phyloP scores from a whole-genome alignment of 139 green algal genomes.

The Chlamydomonas sp. region DNA sequence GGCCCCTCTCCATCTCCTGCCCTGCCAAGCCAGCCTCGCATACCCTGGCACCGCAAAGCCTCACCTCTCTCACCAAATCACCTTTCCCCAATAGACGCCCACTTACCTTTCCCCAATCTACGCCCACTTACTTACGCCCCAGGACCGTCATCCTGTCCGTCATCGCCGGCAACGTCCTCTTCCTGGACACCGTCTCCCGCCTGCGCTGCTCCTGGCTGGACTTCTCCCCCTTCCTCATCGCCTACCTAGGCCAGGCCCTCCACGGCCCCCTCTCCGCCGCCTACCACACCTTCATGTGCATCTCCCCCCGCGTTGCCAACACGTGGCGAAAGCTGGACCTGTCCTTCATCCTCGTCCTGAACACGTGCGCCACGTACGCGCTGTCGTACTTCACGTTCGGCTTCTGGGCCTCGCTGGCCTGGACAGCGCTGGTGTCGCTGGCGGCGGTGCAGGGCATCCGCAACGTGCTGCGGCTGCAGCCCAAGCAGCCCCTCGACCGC shows the following conservation, averaged over 20 bases:
- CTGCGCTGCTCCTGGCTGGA: slow-evolving; percentile 14
- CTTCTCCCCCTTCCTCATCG: slow-evolving; percentile 15
- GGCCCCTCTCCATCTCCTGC: too few relatives aligned
- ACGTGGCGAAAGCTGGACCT: slow-evolving; percentile 37
- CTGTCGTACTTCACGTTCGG: slow-evolving; percentile 43
- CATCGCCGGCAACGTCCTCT: not conserved
- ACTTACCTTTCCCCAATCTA: too few relatives aligned
- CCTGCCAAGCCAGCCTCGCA: too few relatives aligned
- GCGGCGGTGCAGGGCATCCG: slow-evolving; percentile 6
- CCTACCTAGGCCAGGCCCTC: slow-evolving; percentile 27
- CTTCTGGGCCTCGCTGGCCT: not conserved
- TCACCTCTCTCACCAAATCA: too few relatives aligned
- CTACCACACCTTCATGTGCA: slow-evolving; percentile 41
- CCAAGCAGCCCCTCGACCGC: slow-evolving; percentile 32
- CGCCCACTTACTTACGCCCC: too few relatives aligned
- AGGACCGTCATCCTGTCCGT: slow-evolving; percentile 22
- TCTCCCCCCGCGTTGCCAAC: slow-evolving; percentile 24
- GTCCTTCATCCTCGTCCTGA: slow-evolving; percentile 39
- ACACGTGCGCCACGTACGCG: slow-evolving; percentile 37
- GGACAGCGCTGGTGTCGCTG: not conserved
- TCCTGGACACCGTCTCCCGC: not conserved
- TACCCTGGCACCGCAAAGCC: too few relatives aligned
- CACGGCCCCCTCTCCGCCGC: slow-evolving; percentile 13
- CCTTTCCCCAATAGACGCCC: too few relatives aligned
- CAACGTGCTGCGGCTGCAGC: slow-evolving; percentile 1